phyloP scores from a whole-genome alignment of 2,329 filamentous ascomycete genomes.

The Hymenoscyphus fraxineus region DNA sequence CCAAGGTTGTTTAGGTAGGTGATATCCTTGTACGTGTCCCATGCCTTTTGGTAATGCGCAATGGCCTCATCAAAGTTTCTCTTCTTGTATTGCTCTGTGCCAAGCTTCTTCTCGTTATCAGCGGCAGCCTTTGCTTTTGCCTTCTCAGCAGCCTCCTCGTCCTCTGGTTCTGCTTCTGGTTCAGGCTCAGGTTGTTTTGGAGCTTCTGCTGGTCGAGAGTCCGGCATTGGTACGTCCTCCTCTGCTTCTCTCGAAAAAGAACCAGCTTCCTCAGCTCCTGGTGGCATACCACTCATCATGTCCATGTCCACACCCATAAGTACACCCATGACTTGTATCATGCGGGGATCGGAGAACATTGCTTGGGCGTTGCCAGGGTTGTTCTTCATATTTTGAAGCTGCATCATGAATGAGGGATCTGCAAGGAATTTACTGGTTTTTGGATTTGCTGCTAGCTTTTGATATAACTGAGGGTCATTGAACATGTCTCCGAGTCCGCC shows the following conservation, averaged over 20 bases:
- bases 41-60: constrained; percentile 89
- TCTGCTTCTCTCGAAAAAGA: constrained; percentile 46
- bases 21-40: constrained; percentile 93
- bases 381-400: constrained; percentile 74
- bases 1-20: constrained; percentile 96
- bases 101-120: constrained; percentile 90
- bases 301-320: constrained; percentile 91
- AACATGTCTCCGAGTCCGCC: constrained; percentile 89
- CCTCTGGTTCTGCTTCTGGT: constrained; percentile 61
- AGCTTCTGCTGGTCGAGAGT: constrained; percentile 49
- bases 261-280: constrained; percentile 46
- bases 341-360: constrained; percentile 82
- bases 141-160: constrained; percentile 79
- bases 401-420: constrained; percentile 84
- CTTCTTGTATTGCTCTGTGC: constrained; percentile 98
- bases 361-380: constrained; percentile 77
- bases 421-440: constrained; percentile 82
- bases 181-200: constrained; percentile 49
- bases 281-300: constrained; percentile 42
- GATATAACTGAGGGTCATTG: constrained; percentile 82
- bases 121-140: constrained; percentile 89
- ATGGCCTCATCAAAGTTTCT: constrained; percentile 94
- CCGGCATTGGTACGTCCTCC: constrained; percentile 76
- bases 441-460: constrained; percentile 90
- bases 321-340: constrained; percentile 92